Base-by-base conservation (phyloP, 2,329 filamentous ascomycete genomes). In the Talaromyces sp. region DNA sequence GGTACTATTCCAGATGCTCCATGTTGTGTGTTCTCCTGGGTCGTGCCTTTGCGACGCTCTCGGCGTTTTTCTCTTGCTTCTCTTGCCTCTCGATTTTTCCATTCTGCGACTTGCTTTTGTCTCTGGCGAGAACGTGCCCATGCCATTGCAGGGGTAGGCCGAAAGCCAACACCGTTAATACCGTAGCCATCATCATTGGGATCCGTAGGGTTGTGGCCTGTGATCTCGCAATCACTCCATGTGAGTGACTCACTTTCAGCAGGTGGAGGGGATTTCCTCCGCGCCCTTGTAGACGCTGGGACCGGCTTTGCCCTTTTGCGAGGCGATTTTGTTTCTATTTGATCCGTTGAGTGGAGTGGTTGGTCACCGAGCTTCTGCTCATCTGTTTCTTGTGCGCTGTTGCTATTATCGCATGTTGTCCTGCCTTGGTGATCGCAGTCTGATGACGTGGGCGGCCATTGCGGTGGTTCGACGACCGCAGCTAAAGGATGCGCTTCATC, bases 151-250 rank as follows among this genome's bases (percentile, higher is more conserved):
- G 84, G 79, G 1, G 84, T 87, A 3, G 85, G 85, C 61, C 79
- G 80, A 70, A 87, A 88, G 0, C 85, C 85, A 59, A 88, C 79
- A 1, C 85, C 85, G 65, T 88, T 87, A 63, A 87, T 81, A 5
- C 85, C 85, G 58, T 83, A 83, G 3, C 85, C 84, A 68, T 88
- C 85, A 66, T 87, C 85, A 43, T 80, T 81, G 7, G 82, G 81
- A 58, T 85, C 82, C 4, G 74, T 77, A 3, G 79, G 78, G 56
- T 82, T 77, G 65, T 86, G 82, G 14, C 84, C 84, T 5, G 85
- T 87, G 66, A 87, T 87, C 67, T 88, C 85, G 41, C 78, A 77
- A 64, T 85, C 82, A 66, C 81, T 81, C 85, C 85, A 87, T 60
- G 75, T 76, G 54, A 76, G 27, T 51, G n/a, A 19, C 26, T 19